phyloP scores from a whole-genome alignment of 164 flowering plant genomes.

The Magnolia sinica region DNA sequence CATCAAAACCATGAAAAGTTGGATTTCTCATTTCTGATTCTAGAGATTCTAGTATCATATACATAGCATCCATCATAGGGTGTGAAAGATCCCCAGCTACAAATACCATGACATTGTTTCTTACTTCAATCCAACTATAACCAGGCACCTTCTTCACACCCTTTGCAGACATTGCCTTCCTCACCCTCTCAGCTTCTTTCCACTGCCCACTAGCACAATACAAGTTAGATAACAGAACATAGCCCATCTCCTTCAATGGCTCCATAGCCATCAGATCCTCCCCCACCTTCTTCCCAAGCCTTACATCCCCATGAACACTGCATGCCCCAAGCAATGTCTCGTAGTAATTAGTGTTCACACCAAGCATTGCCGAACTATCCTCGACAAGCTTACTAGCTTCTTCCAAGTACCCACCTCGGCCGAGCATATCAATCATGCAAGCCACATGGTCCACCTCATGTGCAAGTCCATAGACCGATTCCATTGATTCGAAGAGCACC shows the following conservation, averaged over 20 bases:
- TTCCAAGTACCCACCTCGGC: conserved; percentile 42
- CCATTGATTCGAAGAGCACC: conserved; percentile 37
- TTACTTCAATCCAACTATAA: conserved; percentile 57
- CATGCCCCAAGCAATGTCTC: conserved; percentile 61
- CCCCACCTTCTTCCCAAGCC: conserved; percentile 35
- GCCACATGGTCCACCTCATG: conserved; percentile 48
- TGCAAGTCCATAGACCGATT: conserved; percentile 22
- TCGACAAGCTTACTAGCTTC: conserved; percentile 37
- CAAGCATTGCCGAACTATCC: conserved; percentile 10
- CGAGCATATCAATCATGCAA: conserved; percentile 60
- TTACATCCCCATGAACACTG: conserved; percentile 32
- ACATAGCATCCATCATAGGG: conserved; percentile 28
- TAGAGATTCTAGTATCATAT: conserved; percentile 30
- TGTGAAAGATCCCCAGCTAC: conserved; percentile 43
- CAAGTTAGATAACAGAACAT: conserved; percentile 61
- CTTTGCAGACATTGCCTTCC: conserved; percentile 45
- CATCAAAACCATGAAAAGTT: conserved; percentile 15
- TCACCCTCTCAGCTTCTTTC: conserved; percentile 34
- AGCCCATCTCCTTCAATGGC: conserved; percentile 48
- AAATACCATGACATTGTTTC: conserved; percentile 38
- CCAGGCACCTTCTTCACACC: conserved; percentile 58
- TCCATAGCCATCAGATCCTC: conserved; percentile 33
- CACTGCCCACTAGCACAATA: conserved; percentile 47
- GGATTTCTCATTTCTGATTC: conserved; percentile 50
- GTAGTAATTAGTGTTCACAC: conserved; percentile 11